A percentile compares a stretch with the other conserved stretches of the same genome.
Conservation (phyloP, 108 stramenopile genomes). For the Fragilaria crotonensis region DNA sequence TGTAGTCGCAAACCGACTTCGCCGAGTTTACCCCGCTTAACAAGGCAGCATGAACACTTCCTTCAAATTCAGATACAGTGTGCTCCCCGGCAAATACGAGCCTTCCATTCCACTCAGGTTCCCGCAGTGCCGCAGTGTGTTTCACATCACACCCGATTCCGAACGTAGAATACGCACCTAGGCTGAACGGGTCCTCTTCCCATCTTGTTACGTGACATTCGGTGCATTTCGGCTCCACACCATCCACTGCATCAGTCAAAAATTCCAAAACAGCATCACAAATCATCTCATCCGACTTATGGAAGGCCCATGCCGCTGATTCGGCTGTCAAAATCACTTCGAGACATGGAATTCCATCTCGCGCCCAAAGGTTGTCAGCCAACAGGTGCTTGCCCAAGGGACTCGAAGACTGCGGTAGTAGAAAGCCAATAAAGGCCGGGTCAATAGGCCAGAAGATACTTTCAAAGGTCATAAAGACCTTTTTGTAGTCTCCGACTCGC, state of each 20-base stretch:
- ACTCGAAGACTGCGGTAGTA: slow-evolving; percentile 4
- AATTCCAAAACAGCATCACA: slow-evolving; percentile 36
- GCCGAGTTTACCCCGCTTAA: slow-evolving; percentile 38
- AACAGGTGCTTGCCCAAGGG: slow-evolving; percentile 24
- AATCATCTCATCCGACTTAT: slow-evolving; percentile 28
- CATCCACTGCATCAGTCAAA: slow-evolving; percentile 30
- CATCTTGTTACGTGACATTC: slow-evolving; percentile 48
- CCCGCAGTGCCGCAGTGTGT: slow-evolving; percentile 22
- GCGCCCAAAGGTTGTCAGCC: slow-evolving; percentile 44
- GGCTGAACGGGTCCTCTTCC: slow-evolving; percentile 48
- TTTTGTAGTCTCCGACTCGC: slow-evolving; percentile 44
- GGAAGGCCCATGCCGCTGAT: slow-evolving; percentile 31
- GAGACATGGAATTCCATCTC: slow-evolving; percentile 36
- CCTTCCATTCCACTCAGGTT: slow-evolving; percentile 38
- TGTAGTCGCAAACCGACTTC: neutral
- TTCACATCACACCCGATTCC: slow-evolving; percentile 28
- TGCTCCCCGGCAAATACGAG: slow-evolving; percentile 52
- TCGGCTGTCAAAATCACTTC: slow-evolving; percentile 39
- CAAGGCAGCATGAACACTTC: slow-evolving; percentile 55
- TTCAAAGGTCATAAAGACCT: slow-evolving; percentile 54
- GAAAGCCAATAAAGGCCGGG: slow-evolving; percentile 37
- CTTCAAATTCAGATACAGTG: slow-evolving; percentile 39
- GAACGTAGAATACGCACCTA: slow-evolving; percentile 40
- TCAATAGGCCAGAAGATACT: slow-evolving; percentile 47
- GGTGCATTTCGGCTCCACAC: slow-evolving; percentile 11